These are phyloP conservation scores for Chrysophaeum taylorii DNA, from an alignment of 352 stramenopile genomes.

Conservation along the genomic window DNA sequence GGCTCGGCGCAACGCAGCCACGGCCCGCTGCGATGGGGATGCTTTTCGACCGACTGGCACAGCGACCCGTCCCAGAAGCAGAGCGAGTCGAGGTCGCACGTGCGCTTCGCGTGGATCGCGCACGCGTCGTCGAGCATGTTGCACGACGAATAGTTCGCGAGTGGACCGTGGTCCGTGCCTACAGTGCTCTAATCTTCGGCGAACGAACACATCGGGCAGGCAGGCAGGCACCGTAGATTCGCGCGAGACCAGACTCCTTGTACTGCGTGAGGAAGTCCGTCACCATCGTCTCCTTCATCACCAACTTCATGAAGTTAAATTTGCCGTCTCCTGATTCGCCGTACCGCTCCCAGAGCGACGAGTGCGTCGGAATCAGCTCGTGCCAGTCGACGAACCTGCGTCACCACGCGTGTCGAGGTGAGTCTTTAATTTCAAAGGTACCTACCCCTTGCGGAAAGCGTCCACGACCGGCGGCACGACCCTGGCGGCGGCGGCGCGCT, in stretches of 20 bases:
- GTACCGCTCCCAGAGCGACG: conserved; percentile 11
- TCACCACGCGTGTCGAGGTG: too few species aligned
- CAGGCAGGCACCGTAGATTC: too few species aligned
- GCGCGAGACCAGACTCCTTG: not conserved
- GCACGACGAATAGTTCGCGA: not conserved
- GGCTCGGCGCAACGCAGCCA: not conserved
- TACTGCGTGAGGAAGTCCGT: not conserved
- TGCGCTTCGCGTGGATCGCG: not conserved
- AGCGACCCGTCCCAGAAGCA: not conserved
- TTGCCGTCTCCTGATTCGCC: not conserved
- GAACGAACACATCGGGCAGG: too few species aligned
- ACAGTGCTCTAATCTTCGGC: too few species aligned
- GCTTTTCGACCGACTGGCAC: not conserved
- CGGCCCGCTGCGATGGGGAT: too few species aligned
- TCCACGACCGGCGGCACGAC: not conserved
- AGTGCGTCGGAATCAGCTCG: not conserved
- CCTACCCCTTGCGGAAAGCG: not conserved
- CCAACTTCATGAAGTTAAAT: not conserved
- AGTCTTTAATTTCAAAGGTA: too few species aligned
- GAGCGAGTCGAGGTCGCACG: not conserved
- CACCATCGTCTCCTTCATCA: not conserved
- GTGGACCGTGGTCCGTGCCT: not conserved
- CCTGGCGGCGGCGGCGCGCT: too few species aligned
- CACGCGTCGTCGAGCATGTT: not conserved
- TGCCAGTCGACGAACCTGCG: conserved; percentile 18